Base-by-base conservation (phyloP, 176 grass and related monocot genomes). In the Elymus sibiricus region DNA sequence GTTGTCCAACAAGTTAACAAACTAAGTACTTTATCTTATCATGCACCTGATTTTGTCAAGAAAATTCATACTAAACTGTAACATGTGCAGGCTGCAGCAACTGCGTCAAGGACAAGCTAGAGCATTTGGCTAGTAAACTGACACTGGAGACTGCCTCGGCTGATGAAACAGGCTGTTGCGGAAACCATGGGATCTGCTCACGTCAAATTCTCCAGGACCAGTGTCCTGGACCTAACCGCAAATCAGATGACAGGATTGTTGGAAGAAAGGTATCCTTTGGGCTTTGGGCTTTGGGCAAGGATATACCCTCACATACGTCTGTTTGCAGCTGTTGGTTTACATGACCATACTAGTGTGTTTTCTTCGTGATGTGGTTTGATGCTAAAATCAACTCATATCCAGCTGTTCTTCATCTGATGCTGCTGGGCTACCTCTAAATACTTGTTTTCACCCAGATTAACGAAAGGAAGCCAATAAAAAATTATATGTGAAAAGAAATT, bases 141-240 rank as follows among this genome's bases (percentile, higher is more conserved):
- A 49, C 35, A 76, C 35, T 88, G 76, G 76, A 90, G 67, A 81
- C 76, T 75, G 15, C 72, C 28, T 40, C 72, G 14, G 76, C 72
- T 80, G 88, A 94, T 56, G 87, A 92, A 87, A 86, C 81, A 35
- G 85, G 82, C 83, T 98, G 96, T 67, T 98, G 96, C 7, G 91
- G 96, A 65, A 95, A 88, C 84, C 91, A 92, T 95, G 93, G 93
- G 27, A 98, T 98, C 79, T 95, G 96, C 85, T 98, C 96, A 47
- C 93, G 87, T 88, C 91, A 95, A 82, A 85, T 98, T 83, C 93
- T 95, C 70, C 87, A 84, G 35, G 93, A 98, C 16, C 88, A 95
- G 84, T 79, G 76, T 71, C 80, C 91, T 80, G 78, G 63, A 74
- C 80, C 91, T 58, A 89, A 82, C 70, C 76, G 16, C 67, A 92